These are phyloP conservation scores for Prinsepia uniflora DNA, from an alignment of 306 rosid genomes.

Conservation along the genomic window DNA sequence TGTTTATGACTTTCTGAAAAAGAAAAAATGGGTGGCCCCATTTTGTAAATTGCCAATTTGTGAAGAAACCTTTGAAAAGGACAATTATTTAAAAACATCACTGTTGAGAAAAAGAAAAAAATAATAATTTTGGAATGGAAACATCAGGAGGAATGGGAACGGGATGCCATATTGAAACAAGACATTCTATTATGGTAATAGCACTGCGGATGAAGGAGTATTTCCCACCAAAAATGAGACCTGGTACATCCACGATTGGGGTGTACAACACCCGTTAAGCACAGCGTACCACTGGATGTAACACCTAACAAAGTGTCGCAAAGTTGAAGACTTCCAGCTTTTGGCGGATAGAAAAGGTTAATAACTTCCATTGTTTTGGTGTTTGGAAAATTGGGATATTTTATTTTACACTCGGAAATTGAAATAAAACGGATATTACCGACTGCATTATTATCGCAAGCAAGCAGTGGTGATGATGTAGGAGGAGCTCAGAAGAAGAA, in stretches of 20 bases:
- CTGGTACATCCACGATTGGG: not conserved
- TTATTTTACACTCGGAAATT: not conserved
- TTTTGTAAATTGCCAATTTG: conserved; percentile 1
- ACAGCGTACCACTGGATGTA: not conserved
- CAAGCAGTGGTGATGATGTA: conserved; percentile 23
- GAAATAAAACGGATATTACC: conserved; percentile 8
- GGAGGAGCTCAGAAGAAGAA: conserved; percentile 13
- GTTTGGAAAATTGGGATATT: not conserved
- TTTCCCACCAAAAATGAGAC: conserved; percentile 7
- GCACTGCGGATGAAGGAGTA: not conserved
- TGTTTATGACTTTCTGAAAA: too few relatives aligned
- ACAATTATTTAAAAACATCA: not conserved
- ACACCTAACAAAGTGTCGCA: not conserved
- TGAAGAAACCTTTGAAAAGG: not conserved
- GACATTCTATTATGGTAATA: too few relatives aligned
- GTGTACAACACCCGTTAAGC: not conserved
- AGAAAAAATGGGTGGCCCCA: not conserved
- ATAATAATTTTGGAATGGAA: not conserved
- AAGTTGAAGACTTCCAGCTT: not conserved
- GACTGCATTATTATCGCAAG: conserved; percentile 14
- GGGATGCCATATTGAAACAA: too few relatives aligned
- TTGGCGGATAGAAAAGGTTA: not conserved
- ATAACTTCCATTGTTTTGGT: not conserved
- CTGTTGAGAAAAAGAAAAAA: not conserved
- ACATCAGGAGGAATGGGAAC: not conserved